A percentile compares a stretch with the other conserved stretches of the same genome.
Evolutionary conservation across 805 yeast species (phyloP).

Genomic region (Pichia ethanolica): DNA sequence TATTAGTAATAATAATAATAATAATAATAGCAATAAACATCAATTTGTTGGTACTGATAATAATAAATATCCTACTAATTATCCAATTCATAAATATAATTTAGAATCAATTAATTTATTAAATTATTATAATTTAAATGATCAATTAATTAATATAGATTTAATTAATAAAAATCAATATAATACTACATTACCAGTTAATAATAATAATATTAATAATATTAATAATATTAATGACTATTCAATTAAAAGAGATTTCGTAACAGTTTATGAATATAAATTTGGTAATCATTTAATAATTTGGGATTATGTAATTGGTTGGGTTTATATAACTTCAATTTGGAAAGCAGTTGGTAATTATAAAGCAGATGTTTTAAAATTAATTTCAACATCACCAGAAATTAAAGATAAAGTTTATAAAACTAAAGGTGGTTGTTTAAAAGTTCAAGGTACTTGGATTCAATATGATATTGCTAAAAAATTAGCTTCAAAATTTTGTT

Average conservation of each 20-base stretch:
- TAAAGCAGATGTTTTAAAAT: constrained; percentile 71
- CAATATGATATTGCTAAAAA: constrained; percentile 61
- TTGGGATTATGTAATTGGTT: constrained; percentile 82
- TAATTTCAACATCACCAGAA: constrained; percentile 60
- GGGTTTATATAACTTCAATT: constrained; percentile 79
- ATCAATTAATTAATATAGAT: constrained; percentile 15
- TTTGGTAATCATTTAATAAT: constrained; percentile 67
- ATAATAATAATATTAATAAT: no score
- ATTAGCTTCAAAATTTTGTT: constrained; percentile 70
- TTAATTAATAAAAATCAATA: constrained; percentile 39
- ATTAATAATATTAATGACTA: no score
- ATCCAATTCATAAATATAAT: constrained; percentile 20
- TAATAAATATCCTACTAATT: constrained; percentile 11
- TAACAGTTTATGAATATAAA: constrained; percentile 66
- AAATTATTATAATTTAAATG: constrained; percentile 16
- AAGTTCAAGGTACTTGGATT: constrained; percentile 93
- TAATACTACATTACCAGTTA: constrained; percentile 63
- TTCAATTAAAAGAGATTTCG: constrained; percentile 37
- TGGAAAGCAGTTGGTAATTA: constrained; percentile 71
- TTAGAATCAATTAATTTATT: constrained; percentile 9
- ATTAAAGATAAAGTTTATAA: constrained; percentile 57
- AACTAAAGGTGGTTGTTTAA: constrained; percentile 83
- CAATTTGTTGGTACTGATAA: constrained; percentile 1
- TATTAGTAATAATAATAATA: background rate
- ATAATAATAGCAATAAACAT: background rate